Conservation (phyloP, 2,329 filamentous ascomycete genomes). For the Botrytis aclada region DNA sequence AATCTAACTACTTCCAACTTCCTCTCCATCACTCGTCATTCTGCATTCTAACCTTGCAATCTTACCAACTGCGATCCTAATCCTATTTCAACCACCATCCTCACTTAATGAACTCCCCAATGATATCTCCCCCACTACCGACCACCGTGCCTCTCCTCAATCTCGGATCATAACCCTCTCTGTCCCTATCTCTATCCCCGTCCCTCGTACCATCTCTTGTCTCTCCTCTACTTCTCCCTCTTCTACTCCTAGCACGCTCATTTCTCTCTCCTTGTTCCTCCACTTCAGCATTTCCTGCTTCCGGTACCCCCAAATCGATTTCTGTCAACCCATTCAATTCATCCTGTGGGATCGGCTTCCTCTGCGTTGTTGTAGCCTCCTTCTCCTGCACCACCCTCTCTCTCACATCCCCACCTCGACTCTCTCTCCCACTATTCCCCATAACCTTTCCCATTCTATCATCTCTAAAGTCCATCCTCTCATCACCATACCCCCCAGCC, state of each 20-base stretch:
- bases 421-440: not conserved
- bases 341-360: slow-evolving; percentile 20
- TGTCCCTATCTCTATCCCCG: slow-evolving; percentile 2
- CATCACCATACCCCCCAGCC: slow-evolving; percentile 19
- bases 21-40: no score
- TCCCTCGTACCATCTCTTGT: not conserved
- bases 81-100: not conserved
- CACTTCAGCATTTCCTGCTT: slow-evolving; percentile 23
- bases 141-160: slow-evolving; percentile 15
- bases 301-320: slow-evolving; percentile 21
- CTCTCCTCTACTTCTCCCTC: not conserved
- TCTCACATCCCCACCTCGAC: not conserved
- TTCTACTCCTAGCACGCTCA: not conserved
- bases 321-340: slow-evolving; percentile 30
- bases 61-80: not conserved
- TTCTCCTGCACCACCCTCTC: not conserved
- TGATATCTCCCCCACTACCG: not conserved
- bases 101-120: not conserved
- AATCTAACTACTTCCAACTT: not conserved
- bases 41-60: not conserved
- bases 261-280: not conserved
- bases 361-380: slow-evolving; percentile 1
- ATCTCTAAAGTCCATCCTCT: slow-evolving; percentile 13
- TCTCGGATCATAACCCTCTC: slow-evolving; percentile 4
- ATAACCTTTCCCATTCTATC: not conserved